Base-by-base conservation (phyloP, 2,329 filamentous ascomycete species). In the Diplocarpon mali region DNA sequence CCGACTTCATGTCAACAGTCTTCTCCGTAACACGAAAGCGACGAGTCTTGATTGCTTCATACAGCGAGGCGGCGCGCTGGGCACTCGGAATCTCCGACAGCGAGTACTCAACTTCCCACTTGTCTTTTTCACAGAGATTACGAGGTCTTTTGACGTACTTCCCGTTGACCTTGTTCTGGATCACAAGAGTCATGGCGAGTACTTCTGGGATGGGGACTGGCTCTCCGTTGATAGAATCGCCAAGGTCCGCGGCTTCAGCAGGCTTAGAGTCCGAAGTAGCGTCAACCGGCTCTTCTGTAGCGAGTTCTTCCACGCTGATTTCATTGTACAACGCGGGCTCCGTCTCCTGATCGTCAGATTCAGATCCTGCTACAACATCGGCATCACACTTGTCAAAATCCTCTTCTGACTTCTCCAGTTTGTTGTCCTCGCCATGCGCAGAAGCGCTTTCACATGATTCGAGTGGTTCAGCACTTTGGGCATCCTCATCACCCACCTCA, bases 61-160 rank as follows among this genome's bases (percentile, higher is more conserved):
- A 87, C 17, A 83, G 61, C 0, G 45, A 62, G 48, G 62, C 63
- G 1, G 73, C 75, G 16, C 46, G 43, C 16, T 47, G 65, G 0
- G 60, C 50, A 2, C 62, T 51, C 0, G 63, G 42, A 2, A 88
- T 67, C 52, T 89, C 83, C 37, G 73, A 71, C 38, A 95, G 65
- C 30, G 79, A 72, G 63, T 94, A 95, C 55, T 92, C 78, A n/a
- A 95, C 68, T 0, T 66, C 62, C 89, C 89, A 95, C 7, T 66
- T 57, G 52, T 78, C 71, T 0, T 56, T 15, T 12, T 56, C 28
- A 0, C 41, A 62, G 37, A 81, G 60, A 0, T 69, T 54, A 1
- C 64, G 52, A 0, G 87, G 84, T 2, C 87, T 78, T 0, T 67
- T 59, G 1, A 86, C 75, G 43, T 74, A 72, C 11, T 67, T 43